Conservation (phyloP, 495 filamentous ascomycete species). For the Penicillium simplicissimum region DNA sequence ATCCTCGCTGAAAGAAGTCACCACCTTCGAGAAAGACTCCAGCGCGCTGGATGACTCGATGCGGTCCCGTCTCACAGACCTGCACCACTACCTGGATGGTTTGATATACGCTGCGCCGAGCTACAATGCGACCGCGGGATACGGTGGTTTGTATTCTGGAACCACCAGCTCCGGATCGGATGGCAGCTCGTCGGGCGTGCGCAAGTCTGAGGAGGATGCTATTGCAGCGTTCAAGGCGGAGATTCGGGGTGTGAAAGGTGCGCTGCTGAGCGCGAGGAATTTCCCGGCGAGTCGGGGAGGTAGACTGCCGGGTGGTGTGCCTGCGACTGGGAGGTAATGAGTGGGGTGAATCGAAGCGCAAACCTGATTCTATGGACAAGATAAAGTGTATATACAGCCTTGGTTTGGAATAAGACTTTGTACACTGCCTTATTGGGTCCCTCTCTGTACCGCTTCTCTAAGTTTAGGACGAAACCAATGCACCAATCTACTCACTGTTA, state of each 20-base stretch:
- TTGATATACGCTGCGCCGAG: conserved; percentile 48
- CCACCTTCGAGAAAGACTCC: conserved; percentile 47
- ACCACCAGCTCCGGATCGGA: conserved; percentile 28
- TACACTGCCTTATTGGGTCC: background rate
- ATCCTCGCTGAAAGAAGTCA: conserved; percentile 56
- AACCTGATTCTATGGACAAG: background rate
- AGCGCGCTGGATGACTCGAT: conserved; percentile 48
- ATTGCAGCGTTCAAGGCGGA: conserved; percentile 77
- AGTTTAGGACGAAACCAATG: background rate
- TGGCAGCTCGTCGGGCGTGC: conserved; percentile 35
- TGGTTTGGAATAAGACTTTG: background rate
- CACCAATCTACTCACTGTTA: conserved; percentile 11
- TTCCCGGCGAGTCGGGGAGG: conserved; percentile 52
- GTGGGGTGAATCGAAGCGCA: background rate
- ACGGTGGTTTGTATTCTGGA: conserved; percentile 37
- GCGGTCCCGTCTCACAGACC: conserved; percentile 41
- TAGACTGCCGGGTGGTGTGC: conserved; percentile 25
- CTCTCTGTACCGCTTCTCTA: background rate
- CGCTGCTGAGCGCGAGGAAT: conserved; percentile 76
- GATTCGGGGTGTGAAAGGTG: conserved; percentile 91
- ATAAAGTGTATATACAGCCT: conserved; percentile 3
- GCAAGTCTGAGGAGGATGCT: conserved; percentile 68
- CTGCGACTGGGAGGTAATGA: conserved; percentile 21
- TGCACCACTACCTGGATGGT: conserved; percentile 54
- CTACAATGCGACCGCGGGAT: conserved; percentile 31